These are phyloP conservation scores for Cladophialophora carrionii DNA, from an alignment of 2,329 filamentous ascomycete genomes.

Conservation along the genomic window DNA sequence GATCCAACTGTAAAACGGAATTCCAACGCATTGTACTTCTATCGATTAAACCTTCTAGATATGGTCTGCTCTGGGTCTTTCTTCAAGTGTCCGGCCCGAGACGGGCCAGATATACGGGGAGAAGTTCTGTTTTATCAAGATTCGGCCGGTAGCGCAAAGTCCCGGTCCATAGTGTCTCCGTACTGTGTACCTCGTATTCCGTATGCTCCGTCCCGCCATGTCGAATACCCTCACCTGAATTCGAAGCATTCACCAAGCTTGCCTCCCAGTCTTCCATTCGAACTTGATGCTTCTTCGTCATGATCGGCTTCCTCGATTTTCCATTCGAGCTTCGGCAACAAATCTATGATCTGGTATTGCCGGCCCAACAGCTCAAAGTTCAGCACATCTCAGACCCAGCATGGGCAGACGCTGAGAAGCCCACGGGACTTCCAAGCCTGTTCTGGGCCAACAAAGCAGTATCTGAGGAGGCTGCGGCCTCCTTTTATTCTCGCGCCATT, in stretches of 20 bases:
- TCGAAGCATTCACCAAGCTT: not conserved
- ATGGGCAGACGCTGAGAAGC: conserved; percentile 14
- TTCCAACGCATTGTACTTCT: too few relatives aligned
- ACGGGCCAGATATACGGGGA: not conserved
- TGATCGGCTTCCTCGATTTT: conserved; percentile 21
- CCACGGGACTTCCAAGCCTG: conserved; percentile 20
- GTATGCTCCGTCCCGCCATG: not conserved
- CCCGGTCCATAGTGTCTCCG: not conserved
- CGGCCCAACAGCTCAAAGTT: conserved; percentile 23
- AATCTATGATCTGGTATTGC: conserved; percentile 24
- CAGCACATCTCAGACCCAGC: conserved; percentile 24
- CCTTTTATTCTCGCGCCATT: conserved; percentile 28
- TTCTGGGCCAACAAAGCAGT: conserved; percentile 25
- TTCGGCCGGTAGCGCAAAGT: not conserved
- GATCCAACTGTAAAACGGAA: too few relatives aligned
- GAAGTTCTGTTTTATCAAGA: not conserved
- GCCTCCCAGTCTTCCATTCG: not conserved
- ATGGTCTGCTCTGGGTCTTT: not conserved
- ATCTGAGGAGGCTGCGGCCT: conserved; percentile 23
- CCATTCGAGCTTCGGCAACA: conserved; percentile 21
- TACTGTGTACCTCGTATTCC: too few relatives aligned
- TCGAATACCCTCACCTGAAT: not conserved
- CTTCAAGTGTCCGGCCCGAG: not conserved
- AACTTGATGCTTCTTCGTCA: not conserved
- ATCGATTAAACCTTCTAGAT: too few relatives aligned